Base-by-base conservation (phyloP, 2,329 filamentous ascomycete species). In the Cladosporium sp. region DNA sequence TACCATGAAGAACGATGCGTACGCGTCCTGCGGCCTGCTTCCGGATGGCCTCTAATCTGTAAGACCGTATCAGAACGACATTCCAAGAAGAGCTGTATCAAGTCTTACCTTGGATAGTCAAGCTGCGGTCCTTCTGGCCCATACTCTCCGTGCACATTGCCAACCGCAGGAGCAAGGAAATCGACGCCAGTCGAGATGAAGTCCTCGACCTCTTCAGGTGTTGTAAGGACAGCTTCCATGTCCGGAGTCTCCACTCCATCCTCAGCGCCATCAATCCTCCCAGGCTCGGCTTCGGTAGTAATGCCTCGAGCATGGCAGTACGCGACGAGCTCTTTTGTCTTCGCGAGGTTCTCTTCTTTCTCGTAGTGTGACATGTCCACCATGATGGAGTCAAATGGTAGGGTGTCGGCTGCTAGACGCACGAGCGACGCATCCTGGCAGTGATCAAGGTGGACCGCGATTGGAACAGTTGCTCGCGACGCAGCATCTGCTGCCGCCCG, bases 1-100 rank as follows among this genome's bases (percentile, higher is more conserved):
- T 86, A 1, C 85, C 85, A 66, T 87, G 85, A 23, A 87, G 76
- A 1, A 83, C 84, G 76, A 79, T 82, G 70, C 76, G 67, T 0
- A 84, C 82, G 16, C 79, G 78, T 1, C 77, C 78, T 0, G 74
- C 73, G 16, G 74, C 71, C 46, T 73, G 71, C 49, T 71, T 65
- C 5, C 72, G 72, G 58, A 75, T 81, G 14, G 70, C 74, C 14
- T 78, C 73, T 2, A 86, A 76, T 67, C 73, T 76, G 51, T 18
- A 2, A 10, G 18, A 14, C 5, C 4, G 11, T 5, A 28, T 25
- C 28, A 61, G 25, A 21, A 26, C 10, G 13, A 14, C 11, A 43
- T 32, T 11, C 8, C 8, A 7, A 28, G 16, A 26, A 4, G 3
- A 25, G 10, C 18, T 21, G 0, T 4, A 10, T 10, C 4, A 5